Evolutionary conservation across 805 yeast genomes (phyloP), one percentile per base, ranked within the genome.

Genomic region (Sugiyamaella valdiviana): DNA sequence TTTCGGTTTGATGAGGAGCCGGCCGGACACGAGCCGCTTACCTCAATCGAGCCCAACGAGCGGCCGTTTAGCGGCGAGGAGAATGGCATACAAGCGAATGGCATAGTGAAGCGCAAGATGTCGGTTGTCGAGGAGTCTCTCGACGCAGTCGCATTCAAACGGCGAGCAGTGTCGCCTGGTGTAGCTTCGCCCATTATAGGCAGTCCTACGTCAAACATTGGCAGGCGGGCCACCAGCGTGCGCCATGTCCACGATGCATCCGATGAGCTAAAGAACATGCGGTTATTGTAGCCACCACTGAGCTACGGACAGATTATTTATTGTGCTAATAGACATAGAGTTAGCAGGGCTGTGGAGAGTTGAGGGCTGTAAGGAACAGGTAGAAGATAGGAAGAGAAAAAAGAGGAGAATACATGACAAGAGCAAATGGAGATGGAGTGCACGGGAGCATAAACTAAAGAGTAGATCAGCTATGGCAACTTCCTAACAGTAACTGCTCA

Each of bases 81-180:
- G 17, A 12, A 17, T 2, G 44, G 17, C 21, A 22, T 23, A 17
- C 29, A 23, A 20, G 20, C 5, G 36, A n/a, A 6, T 6, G 41
- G 12, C 36, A 24, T 14, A 7, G 32, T 43, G 36, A 56, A 56
- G 42, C 36, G 59, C 9, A 56, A 56, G 36, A 50, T 46, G 2
- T 42, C 45, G 7, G 29, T 51, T 42, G 26, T 49, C 7, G 57
- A 54, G 5, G 58, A 55, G 12, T 23, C 48, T 15, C 10, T 36
- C 24, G 48, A 41, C 16, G 42, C 48, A 9, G 29, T 32, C 6
- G 38, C 29, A 1, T 16, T 57, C 7, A 58, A 58, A 39, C 42
- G 61, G 32, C 32, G 61, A n/a, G 61, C 61, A 3, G 61, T 58
- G 9, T 55, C 60, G 20, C 61, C 61, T 2, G 61, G 61, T 1